Evolutionary conservation across 2,329 filamentous ascomycete species (phyloP).

Genomic region (Neonectria faginata): DNA sequence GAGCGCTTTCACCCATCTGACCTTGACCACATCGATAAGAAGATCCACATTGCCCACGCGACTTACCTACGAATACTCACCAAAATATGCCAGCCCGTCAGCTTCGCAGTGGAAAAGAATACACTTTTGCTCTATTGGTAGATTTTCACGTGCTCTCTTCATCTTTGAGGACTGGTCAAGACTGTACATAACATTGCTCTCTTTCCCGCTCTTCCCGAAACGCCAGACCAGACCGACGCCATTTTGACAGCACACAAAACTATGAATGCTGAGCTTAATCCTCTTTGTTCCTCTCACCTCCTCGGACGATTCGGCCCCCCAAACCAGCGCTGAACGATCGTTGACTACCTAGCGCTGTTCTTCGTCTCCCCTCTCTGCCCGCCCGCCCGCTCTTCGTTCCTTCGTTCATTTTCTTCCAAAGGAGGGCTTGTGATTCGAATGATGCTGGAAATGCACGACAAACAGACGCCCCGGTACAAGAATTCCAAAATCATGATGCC

Average conservation of each 20-base stretch:
- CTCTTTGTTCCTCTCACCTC: constrained; percentile 28
- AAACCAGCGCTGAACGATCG: constrained; percentile 9
- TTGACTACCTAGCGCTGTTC: constrained; percentile 9
- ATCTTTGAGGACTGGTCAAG: constrained; percentile 41
- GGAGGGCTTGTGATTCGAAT: constrained; percentile 41
- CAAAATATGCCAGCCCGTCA: background rate
- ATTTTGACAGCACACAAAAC: constrained; percentile 37
- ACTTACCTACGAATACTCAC: constrained; percentile 23
- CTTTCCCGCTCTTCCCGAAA: constrained; percentile 49
- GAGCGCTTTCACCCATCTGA: constrained; percentile 35
- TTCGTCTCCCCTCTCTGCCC: constrained; percentile 5
- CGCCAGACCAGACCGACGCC: constrained; percentile 49
- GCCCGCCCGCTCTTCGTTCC: constrained; percentile 16
- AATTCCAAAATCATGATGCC: constrained; percentile 41
- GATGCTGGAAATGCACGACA: constrained; percentile 39
- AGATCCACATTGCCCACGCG: constrained; percentile 34
- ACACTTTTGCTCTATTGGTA: constrained; percentile 38
- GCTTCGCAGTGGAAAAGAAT: constrained; percentile 15
- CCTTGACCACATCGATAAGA: constrained; percentile 23
- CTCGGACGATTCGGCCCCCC: background rate
- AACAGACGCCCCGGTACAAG: constrained; percentile 38
- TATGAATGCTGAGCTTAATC: constrained; percentile 38
- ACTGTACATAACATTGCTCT: constrained; percentile 48
- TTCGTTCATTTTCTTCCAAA: constrained; percentile 35
- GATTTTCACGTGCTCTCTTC: constrained; percentile 38